phyloP scores from a whole-genome alignment of 1,139 yeast species.

The Yamadazyma epiphylla region DNA sequence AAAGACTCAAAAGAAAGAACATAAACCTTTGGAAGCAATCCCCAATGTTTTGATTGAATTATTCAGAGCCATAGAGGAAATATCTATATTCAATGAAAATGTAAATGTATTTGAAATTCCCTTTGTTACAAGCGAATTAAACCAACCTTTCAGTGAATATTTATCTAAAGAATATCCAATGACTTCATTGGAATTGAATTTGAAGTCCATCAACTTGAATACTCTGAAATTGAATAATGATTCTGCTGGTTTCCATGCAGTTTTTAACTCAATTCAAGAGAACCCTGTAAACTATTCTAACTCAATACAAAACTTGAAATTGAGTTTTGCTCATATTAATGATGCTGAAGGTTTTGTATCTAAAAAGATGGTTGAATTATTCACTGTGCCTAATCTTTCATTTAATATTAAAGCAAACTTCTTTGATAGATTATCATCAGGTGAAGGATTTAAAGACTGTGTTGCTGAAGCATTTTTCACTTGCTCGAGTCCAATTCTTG shows the following conservation, averaged over 20 bases:
- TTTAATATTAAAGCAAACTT: conserved; percentile 54
- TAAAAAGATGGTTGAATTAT: conserved; percentile 28
- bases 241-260: conserved; percentile 59
- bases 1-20: not conserved
- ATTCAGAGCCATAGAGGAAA: conserved; percentile 9
- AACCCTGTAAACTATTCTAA: conserved; percentile 49
- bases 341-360: conserved; percentile 14
- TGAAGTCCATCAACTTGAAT: conserved; percentile 32
- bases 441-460: conserved; percentile 35
- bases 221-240: conserved; percentile 26
- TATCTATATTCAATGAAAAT: conserved; percentile 30
- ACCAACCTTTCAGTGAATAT: conserved; percentile 24
- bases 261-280: conserved; percentile 46
- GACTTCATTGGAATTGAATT: conserved; percentile 24
- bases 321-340: conserved; percentile 22
- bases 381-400: conserved; percentile 51
- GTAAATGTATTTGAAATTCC: conserved; percentile 32
- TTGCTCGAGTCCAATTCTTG: conserved; percentile 46
- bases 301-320: conserved; percentile 39
- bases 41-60: not conserved
- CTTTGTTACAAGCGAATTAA: conserved; percentile 25
- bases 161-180: conserved; percentile 20
- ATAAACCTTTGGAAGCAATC: not conserved
- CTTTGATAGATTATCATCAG: conserved; percentile 32
- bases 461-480: conserved; percentile 39